A percentile compares a stretch with the other conserved stretches of the same genome.
These are phyloP conservation scores for Sugiyamaella lignohabitans DNA, from an alignment of 805 yeast species.

Conservation along the genomic window DNA sequence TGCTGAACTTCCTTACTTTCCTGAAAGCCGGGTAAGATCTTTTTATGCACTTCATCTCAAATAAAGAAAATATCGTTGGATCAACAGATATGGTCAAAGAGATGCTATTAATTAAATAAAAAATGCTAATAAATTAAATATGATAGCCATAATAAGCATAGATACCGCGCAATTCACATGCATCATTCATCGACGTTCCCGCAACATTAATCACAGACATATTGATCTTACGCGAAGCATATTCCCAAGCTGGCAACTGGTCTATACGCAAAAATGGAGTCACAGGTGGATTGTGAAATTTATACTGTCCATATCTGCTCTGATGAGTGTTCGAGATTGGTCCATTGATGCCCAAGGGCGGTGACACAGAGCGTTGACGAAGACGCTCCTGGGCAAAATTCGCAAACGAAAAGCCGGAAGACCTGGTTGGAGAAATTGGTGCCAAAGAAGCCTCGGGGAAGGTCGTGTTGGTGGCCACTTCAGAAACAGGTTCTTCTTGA, in stretches of 20 bases:
- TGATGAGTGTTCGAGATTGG: background rate
- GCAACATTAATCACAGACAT: constrained; percentile 30
- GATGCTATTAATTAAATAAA: no score
- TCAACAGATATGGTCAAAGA: no score
- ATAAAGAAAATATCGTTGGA: no score
- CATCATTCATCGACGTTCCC: constrained; percentile 18
- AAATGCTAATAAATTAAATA: background rate
- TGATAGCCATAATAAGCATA: constrained; percentile 30
- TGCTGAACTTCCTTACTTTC: no score
- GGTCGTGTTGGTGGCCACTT: background rate
- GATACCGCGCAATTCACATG: constrained; percentile 27
- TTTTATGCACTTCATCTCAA: no score
- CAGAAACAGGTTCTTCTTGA: background rate
- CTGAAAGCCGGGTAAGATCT: no score
- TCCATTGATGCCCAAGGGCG: background rate
- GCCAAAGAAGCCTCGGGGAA: constrained; percentile 4
- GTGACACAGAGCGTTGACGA: constrained; percentile 3
- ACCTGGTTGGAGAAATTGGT: constrained; percentile 6
- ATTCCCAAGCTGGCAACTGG: constrained; percentile 24
- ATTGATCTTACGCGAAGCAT: constrained; percentile 32
- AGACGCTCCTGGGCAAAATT: constrained; percentile 23
- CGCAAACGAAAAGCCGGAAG: constrained; percentile 26
- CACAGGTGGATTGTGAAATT: background rate
- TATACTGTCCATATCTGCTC: background rate
- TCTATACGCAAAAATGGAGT: constrained; percentile 3